Base-by-base conservation (phyloP, 2,329 filamentous ascomycete species). In the Clonostachys solani region DNA sequence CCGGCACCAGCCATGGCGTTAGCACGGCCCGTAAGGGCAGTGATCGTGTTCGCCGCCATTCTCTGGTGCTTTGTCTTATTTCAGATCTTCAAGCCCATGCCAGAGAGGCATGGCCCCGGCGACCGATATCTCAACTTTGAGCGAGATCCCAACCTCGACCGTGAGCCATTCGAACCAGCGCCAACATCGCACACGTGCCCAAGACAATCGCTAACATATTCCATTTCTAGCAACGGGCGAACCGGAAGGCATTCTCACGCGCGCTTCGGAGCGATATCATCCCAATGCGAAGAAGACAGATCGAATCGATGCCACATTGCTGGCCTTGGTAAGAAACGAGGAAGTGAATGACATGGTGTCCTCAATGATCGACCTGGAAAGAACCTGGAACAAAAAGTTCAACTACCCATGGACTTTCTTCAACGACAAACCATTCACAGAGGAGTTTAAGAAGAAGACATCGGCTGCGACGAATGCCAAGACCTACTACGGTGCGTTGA, bases 391-490 rank as follows among this genome's bases (percentile, higher is more conserved):
- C 62, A 77, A 83, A 75, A 99, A 99, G 64, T 99, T 97, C 81
- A 99, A 99, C 74, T 99, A 99, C 63, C 94, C 94, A 0, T 99
- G 94, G 90, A 96, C 91, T 9, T 99, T 99, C 67, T 95, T 99
- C 78, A 99, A 99, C 70, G 92, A 99, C 61, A 85, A 89, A 45
- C 89, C 89, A 15, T 99, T 99, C 62, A 85, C 87, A 4, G 87
- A 94, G 15, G 92, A 97, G 59, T 99, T 99, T 74, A 97, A 95
- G 72, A 74, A 73, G 59, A 82, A 80, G 66, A 97, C 92, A 1
- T 75, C 79, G 52, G 89, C 84, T 29, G 84, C 81, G 44, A 97
- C 92, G 16, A 96, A 95, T 56, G 94, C 92, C 42, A 84, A 95
- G 65, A 89, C 87, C 60, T 80, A 78, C 66, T 96, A 94, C 64